phyloP scores from a whole-genome alignment of 2,329 filamentous ascomycete genomes.

The Fusarium miscanthi region DNA sequence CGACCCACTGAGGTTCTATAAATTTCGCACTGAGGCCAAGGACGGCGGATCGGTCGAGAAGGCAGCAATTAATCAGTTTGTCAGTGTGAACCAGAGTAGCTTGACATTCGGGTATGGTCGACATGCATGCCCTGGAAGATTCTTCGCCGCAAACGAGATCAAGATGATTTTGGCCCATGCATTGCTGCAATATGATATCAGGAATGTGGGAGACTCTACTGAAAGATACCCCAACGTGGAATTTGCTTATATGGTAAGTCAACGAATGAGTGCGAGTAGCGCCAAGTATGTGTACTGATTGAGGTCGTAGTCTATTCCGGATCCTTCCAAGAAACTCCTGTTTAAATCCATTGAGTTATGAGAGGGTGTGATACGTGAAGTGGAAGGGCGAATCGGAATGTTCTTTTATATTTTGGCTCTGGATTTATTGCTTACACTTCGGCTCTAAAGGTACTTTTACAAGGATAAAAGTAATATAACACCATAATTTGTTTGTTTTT shows the following conservation, averaged over 20 bases:
- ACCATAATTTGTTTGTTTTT: not conserved
- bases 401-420: no score
- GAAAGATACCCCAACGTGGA: not conserved
- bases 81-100: not conserved
- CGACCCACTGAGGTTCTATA: not conserved
- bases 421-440: no score
- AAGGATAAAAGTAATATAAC: not conserved
- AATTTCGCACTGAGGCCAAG: not conserved
- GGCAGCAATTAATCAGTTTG: not conserved
- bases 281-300: rapidly evolving
- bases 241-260: not conserved
- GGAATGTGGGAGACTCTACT: rapidly evolving
- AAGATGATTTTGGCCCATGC: not conserved
- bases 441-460: not conserved
- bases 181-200: not conserved
- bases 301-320: not conserved
- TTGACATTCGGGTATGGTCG: not conserved
- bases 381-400: no score
- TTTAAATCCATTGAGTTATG: not conserved
- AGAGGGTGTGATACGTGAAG: no score
- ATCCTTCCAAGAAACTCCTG: not conserved
- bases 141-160: not conserved
- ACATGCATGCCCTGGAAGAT: not conserved
- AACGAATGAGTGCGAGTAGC: rapidly evolving
- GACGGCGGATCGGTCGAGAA: not conserved